Base-by-base conservation (phyloP, 2,329 filamentous ascomycete species). In the Colletotrichum nymphaeae region DNA sequence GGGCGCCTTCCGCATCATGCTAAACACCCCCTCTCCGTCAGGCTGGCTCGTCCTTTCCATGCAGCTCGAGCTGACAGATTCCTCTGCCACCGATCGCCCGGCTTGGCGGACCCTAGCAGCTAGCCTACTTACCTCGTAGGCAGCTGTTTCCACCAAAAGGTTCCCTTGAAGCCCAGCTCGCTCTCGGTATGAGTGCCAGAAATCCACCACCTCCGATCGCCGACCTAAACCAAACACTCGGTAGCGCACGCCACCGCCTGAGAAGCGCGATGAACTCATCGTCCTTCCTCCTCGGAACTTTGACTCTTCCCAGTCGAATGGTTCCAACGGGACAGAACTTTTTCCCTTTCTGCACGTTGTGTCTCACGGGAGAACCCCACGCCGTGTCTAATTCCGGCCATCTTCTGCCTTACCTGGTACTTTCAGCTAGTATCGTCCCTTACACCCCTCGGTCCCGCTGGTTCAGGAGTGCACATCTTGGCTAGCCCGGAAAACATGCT, bases 271-370 rank as follows among this genome's bases (percentile, higher is more conserved):
- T 64, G 59, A 60, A 60, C 60, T 56, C 46, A 52, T 65, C 60
- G 56, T 24, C 46, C 32, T 19, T 60, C 32, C n/a, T 37, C 35
- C 28, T 59, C 26, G 32, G 37, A 30, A 46, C 32, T 24, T 46
- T 71, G 30, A 30, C 24, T 32, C 19, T 30, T 49, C 37, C 71
- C 67, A 66, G 62, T 57, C 35, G 22, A 37, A 35, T 66, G 71
- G 67, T 59, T 57, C 56, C 62, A 65, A 63, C 71, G 60, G 71
- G 71, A 71, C 24, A 24, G 56, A 37, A 42, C 67, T 32, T 71
- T 62, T 35, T 67, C 49, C 35, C n/a, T 63, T 58, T 42, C 37
- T 56, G 55, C 19, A 57, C 37, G 56, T 62, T 56, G 35, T 70
- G 70, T 70, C 57, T 66, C 55, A 66, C n/a, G 42, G 55, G 55